phyloP scores from a whole-genome alignment of 2,329 filamentous ascomycete species.

The Chaetothyriales sp. region DNA sequence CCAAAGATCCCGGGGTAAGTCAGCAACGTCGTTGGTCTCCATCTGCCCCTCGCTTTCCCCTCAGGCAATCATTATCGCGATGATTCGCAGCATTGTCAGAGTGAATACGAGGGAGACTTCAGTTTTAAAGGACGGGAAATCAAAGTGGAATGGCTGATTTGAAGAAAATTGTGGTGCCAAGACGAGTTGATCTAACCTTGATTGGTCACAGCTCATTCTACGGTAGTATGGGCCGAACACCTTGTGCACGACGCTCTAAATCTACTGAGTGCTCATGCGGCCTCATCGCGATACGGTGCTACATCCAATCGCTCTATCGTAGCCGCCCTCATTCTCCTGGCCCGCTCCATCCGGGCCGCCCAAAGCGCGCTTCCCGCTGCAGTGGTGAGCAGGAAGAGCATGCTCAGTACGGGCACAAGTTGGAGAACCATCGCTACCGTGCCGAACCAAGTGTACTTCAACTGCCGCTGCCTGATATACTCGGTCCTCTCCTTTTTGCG shows the following conservation, averaged over 20 bases:
- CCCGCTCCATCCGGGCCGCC: constrained; percentile 63
- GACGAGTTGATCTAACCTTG: not conserved
- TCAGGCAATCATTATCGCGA: not conserved
- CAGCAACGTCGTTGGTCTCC: not conserved
- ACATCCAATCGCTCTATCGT: constrained; percentile 13
- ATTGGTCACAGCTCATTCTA: not conserved
- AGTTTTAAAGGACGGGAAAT: not conserved
- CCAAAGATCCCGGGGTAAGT: not conserved
- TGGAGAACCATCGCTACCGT: constrained; percentile 71
- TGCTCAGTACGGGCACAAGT: constrained; percentile 78
- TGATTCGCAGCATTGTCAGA: not conserved
- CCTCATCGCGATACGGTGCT: constrained; percentile 27
- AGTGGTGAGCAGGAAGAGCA: constrained; percentile 84
- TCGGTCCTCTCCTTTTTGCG: constrained; percentile 58
- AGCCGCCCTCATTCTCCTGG: constrained; percentile 25
- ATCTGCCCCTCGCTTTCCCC: not conserved
- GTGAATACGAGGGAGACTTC: not conserved
- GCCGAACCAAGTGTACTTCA: constrained; percentile 91
- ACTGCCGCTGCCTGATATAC: constrained; percentile 53
- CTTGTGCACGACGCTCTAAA: not conserved
- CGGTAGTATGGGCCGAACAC: not conserved
- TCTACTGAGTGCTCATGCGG: not conserved
- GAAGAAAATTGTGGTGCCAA: not conserved
- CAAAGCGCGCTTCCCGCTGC: constrained; percentile 75
- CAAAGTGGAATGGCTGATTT: not conserved